These are phyloP conservation scores for Fraxinus excelsior DNA, from an alignment of 257 asterid genomes.

Conservation along the genomic window DNA sequence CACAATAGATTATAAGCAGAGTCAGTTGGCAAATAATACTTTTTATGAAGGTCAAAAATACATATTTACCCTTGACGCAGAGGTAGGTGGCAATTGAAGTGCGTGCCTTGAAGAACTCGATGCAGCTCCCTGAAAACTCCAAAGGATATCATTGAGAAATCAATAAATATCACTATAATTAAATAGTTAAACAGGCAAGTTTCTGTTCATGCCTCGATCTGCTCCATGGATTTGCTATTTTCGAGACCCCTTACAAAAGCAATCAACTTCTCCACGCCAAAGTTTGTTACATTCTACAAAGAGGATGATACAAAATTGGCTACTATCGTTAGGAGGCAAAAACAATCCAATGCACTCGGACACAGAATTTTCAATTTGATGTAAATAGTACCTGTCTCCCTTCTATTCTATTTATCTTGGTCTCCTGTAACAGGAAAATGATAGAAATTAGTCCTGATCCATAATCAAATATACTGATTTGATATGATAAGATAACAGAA, in stretches of 20 bases:
- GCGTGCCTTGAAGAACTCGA: constrained; percentile 55
- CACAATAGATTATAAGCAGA: too few species aligned
- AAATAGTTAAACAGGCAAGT: constrained; percentile 16
- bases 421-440: constrained; percentile 31
- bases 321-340: constrained; percentile 8
- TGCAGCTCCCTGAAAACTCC: constrained; percentile 34
- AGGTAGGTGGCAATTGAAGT: constrained; percentile 54
- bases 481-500: too few species aligned
- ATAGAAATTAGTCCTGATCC: too few species aligned
- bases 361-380: not conserved
- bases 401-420: constrained; percentile 72
- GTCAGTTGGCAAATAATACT: too few species aligned
- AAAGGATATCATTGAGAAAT: constrained; percentile 20
- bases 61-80: constrained; percentile 63
- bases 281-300: constrained; percentile 52
- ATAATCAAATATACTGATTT: too few species aligned
- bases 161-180: constrained; percentile 2
- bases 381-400: constrained; percentile 65
- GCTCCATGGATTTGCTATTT: constrained; percentile 39
- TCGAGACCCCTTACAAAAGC: constrained; percentile 44
- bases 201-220: constrained; percentile 62
- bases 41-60: not conserved
- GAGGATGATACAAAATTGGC: constrained; percentile 16
- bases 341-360: constrained; percentile 6
- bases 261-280: constrained; percentile 65